A percentile compares a stretch with the other conserved stretches of the same genome.
phyloP scores from a whole-genome alignment of 768 basidiomycete genomes.

The Filobasidium floriforme region DNA sequence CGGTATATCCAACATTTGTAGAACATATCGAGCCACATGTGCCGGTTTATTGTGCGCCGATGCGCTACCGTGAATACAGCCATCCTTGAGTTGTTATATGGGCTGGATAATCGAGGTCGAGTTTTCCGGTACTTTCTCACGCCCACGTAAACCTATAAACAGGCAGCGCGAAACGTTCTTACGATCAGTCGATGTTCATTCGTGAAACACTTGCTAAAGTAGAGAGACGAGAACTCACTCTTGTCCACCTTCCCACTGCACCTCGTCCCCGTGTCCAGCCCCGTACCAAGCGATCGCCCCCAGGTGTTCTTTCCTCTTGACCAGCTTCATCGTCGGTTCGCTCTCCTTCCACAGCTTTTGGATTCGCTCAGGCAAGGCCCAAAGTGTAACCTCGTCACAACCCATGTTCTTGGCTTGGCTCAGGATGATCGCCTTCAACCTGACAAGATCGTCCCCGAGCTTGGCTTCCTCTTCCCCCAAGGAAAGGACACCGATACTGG shows the following conservation, averaged over 20 bases:
- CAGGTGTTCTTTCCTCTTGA: constrained; percentile 15
- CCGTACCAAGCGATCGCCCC: constrained; percentile 20
- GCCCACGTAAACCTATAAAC: not conserved
- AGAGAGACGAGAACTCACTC: constrained; percentile 1
- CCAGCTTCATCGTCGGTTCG: not conserved
- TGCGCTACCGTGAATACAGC: too few species aligned
- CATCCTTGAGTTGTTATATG: too few species aligned
- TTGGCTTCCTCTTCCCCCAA: not conserved
- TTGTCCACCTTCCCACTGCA: constrained; percentile 5
- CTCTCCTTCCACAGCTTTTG: not conserved
- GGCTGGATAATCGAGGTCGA: too few species aligned
- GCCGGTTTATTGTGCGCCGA: too few species aligned
- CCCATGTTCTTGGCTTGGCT: not conserved
- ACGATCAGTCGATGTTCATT: not conserved
- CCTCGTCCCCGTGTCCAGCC: not conserved
- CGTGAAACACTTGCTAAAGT: not conserved
- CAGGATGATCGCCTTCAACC: not conserved
- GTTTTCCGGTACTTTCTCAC: too few species aligned
- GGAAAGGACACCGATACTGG: not conserved
- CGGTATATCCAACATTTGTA: too few species aligned
- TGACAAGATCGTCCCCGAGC: not conserved
- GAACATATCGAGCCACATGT: too few species aligned
- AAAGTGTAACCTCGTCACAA: not conserved
- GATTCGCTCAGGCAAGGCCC: constrained; percentile 4
- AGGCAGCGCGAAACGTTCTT: not conserved